A percentile compares a stretch with the other conserved stretches of the same genome.
Evolutionary conservation across 441 rosid species (phyloP).

Genomic region (Gossypium gossypioides): DNA sequence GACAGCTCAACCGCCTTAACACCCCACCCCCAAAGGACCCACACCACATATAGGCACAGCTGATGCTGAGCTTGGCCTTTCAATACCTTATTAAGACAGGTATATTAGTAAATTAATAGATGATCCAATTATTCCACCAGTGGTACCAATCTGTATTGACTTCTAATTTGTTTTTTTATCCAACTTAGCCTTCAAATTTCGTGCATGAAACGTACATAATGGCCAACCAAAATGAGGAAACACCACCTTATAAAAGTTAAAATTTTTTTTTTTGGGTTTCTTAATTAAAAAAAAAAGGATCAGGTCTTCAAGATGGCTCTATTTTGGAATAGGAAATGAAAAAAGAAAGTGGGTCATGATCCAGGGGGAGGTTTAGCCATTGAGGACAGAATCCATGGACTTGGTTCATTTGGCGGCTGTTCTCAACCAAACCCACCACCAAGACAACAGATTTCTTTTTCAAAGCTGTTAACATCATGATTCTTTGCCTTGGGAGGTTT

Average conservation of each 20-base stretch:
- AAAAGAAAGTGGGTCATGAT: not conserved
- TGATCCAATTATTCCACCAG: not conserved
- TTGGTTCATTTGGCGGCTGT: not conserved
- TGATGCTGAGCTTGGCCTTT: constrained; percentile 7
- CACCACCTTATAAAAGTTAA: too few species aligned
- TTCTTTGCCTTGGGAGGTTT: not conserved
- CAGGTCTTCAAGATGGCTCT: not conserved
- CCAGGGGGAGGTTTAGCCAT: too few species aligned
- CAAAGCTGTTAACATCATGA: not conserved
- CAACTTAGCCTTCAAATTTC: not conserved
- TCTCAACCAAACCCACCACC: not conserved
- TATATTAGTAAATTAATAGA: not conserved
- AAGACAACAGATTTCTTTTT: constrained; percentile 15
- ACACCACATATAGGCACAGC: not conserved
- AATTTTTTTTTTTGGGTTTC: too few species aligned
- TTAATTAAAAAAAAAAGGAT: too few species aligned
- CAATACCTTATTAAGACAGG: not conserved
- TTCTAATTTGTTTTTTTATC: not conserved
- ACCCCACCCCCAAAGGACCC: constrained; percentile 1
- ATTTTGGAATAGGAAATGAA: not conserved
- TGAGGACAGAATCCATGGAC: not conserved
- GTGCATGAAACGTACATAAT: too few species aligned
- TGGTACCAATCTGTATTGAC: not conserved
- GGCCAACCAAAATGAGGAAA: not conserved
- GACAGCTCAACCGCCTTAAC: not conserved